Evolutionary conservation across 2,329 filamentous ascomycete species (phyloP).

Genomic region (Colletotrichum sp.): DNA sequence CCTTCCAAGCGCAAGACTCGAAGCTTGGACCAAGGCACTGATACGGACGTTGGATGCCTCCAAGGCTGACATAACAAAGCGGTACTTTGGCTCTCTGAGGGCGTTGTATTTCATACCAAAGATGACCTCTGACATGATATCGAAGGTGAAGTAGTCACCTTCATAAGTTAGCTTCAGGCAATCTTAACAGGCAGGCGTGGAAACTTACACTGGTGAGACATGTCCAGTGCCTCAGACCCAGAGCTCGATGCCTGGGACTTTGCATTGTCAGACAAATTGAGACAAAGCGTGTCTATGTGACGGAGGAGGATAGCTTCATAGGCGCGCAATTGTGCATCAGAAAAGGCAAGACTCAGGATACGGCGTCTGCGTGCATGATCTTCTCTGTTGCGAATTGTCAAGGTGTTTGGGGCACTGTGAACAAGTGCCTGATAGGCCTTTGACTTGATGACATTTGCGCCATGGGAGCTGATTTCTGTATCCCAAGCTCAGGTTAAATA

Average conservation of each 20-base stretch:
- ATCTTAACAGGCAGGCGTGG: neutral
- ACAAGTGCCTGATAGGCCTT: slow-evolving; percentile 20
- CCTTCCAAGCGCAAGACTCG: neutral
- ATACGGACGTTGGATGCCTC: slow-evolving; percentile 26
- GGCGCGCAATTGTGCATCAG: slow-evolving; percentile 23
- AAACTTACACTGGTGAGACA: neutral
- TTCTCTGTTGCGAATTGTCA: neutral
- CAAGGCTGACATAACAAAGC: slow-evolving; percentile 22
- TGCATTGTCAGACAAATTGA: slow-evolving; percentile 21
- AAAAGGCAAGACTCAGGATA: slow-evolving; percentile 27
- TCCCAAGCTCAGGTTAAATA: neutral
- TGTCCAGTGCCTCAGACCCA: neutral
- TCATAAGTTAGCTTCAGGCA: neutral
- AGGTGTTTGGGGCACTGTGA: slow-evolving; percentile 16
- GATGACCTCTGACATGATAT: neutral
- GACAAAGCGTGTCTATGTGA: slow-evolving; percentile 22
- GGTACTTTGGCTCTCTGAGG: neutral
- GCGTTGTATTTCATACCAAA: slow-evolving; percentile 4
- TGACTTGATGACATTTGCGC: slow-evolving; percentile 20
- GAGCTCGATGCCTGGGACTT: neutral
- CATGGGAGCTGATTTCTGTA: slow-evolving; percentile 20
- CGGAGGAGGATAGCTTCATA: slow-evolving; percentile 27
- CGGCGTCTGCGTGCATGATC: slow-evolving; percentile 19
- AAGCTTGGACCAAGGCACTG: slow-evolving; percentile 17
- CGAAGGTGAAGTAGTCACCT: slow-evolving; percentile 10